Conservation (phyloP, 2,329 filamentous ascomycete genomes). For the Karstenula rhodostoma region DNA sequence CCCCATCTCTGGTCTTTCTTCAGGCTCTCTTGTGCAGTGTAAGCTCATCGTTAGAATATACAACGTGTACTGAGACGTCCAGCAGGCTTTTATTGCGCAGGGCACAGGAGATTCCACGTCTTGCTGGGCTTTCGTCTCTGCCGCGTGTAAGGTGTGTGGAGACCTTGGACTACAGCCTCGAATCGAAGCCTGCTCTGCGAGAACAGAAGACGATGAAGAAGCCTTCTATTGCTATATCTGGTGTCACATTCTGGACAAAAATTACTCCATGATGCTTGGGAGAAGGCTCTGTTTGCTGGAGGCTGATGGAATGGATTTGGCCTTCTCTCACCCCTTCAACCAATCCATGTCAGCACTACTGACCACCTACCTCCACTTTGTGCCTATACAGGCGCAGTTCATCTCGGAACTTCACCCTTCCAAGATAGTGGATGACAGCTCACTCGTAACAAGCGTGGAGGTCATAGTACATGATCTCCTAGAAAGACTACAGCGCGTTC, state of each 20-base stretch:
- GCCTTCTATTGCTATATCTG: slow-evolving; percentile 30
- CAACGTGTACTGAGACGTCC: background rate
- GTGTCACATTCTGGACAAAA: slow-evolving; percentile 36
- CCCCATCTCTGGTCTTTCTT: slow-evolving; percentile 25
- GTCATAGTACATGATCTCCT: slow-evolving; percentile 24
- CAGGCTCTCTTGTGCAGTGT: slow-evolving; percentile 32
- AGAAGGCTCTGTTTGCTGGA: slow-evolving; percentile 27
- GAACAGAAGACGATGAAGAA: slow-evolving; percentile 26
- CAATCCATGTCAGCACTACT: slow-evolving; percentile 21
- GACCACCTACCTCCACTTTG: slow-evolving; percentile 28
- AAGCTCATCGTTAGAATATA: slow-evolving; percentile 15
- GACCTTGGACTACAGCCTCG: slow-evolving; percentile 27
- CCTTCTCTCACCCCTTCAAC: slow-evolving; percentile 22
- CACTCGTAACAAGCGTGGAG: slow-evolving; percentile 20
- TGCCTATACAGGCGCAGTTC: slow-evolving; percentile 27
- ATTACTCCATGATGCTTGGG: slow-evolving; percentile 32
- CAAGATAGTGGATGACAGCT: slow-evolving; percentile 24
- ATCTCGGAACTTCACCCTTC: slow-evolving; percentile 25
- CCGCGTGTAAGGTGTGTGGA: slow-evolving; percentile 30
- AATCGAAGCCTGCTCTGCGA: slow-evolving; percentile 18
- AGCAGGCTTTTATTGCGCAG: slow-evolving; percentile 28
- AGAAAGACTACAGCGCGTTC: slow-evolving; percentile 21
- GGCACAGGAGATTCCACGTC: slow-evolving; percentile 26
- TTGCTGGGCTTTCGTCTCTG: slow-evolving; percentile 31
- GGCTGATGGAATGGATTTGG: slow-evolving; percentile 25